Evolutionary conservation across 306 rosid genomes (phyloP), one percentile per base, ranked within the genome.

Genomic region (Trifolium repens): DNA sequence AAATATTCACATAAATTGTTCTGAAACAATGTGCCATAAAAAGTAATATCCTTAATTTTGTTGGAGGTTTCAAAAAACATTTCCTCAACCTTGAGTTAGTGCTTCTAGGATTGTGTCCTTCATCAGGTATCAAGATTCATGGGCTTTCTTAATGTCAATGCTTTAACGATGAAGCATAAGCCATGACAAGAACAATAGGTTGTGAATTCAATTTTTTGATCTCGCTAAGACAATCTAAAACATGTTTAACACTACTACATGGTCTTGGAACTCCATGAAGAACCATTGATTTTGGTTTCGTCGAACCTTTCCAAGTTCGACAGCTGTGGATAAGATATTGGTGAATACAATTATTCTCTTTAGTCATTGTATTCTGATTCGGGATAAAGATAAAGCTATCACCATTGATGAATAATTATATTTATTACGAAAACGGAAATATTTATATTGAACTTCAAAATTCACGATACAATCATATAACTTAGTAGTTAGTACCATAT

Each of bases 41-140:
- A 61, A 93, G 98, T 73, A 93, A 50, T 71, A 93, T 78, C 86
- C 98, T 85, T 73, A 84, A 58, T 50, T 91, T 86, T 5, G 98
- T 93, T 24, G 87, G 80, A 1, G 88, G 91, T 86, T 91, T 93
- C 98, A 93, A 91, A 78, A 93, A 81, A 46, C 70, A 89, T 71
- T 88, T 93, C 73, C 97, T 87, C 89, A 93, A 59, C 84, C 94
- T 78, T 30, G 97, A 93, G 74, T 88, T 88, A 8, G 96, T 93
- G 79, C 98, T 93, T 85, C 98, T 87, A 13, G 98, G 98, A 72
- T 91, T 93, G 86, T 93, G 98, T 53, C 98, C 98, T 80, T 93
- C 98, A 54, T 93, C 98, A 40, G 91, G 82, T 10, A 93, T 64
- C 62, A 93, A 62, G 54, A 93, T 35, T 62, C 93, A 93, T 0